Conservation (phyloP, 2,329 filamentous ascomycete species). For the Helotiales sp. region DNA sequence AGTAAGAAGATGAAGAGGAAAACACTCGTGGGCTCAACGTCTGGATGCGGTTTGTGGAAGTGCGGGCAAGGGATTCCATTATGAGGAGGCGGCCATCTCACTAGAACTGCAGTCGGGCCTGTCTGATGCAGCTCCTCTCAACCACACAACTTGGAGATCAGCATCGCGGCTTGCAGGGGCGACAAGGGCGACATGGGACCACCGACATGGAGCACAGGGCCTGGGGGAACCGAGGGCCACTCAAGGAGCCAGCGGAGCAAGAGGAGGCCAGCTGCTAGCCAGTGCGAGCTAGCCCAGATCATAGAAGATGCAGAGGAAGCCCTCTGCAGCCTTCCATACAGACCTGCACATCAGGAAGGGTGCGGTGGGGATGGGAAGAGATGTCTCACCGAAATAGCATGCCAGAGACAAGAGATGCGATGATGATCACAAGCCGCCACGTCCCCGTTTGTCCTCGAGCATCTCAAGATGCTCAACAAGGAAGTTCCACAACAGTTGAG, state of each 20-base stretch:
- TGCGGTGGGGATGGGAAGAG: background rate
- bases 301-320: constrained; percentile 30
- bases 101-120: constrained; percentile 14
- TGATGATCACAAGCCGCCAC: constrained; percentile 17
- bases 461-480: constrained; percentile 10
- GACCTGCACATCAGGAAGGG: constrained; percentile 1
- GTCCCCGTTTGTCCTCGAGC: background rate
- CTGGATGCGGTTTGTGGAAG: constrained; percentile 19
- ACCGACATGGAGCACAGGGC: background rate
- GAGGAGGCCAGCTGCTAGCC: background rate
- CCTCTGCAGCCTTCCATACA: constrained; percentile 34
- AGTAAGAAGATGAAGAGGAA: constrained; percentile 14
- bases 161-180: constrained; percentile 24
- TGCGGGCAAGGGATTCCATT: constrained; percentile 28
- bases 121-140: constrained; percentile 10
- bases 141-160: constrained; percentile 24
- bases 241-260: background rate
- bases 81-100: constrained; percentile 24
- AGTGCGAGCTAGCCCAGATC: background rate
- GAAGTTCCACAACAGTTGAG: constrained; percentile 10
- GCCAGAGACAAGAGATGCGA: background rate
- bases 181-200: too few species aligned
- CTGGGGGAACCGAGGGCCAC: constrained; percentile 1
- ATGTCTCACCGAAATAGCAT: constrained; percentile 9
- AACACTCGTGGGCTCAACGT: constrained; percentile 21